Conservation (phyloP, 2,329 filamentous ascomycete genomes). For the Dactylellina drechsleri region DNA sequence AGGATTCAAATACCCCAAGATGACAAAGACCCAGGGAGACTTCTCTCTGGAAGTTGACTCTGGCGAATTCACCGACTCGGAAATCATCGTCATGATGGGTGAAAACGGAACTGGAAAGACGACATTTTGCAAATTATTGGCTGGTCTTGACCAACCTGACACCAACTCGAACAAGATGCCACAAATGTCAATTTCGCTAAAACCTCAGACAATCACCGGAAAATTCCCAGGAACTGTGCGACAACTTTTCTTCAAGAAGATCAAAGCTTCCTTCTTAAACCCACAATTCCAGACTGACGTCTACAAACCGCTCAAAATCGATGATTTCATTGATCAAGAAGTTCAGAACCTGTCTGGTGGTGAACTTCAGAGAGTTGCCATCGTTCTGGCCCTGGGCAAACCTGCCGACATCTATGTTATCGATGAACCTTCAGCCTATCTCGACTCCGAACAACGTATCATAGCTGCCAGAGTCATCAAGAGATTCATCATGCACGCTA, state of each 20-base stretch:
- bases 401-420: conserved; percentile 99
- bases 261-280: conserved; percentile 93
- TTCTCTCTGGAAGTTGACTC: conserved; percentile 85
- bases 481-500: conserved; percentile 99
- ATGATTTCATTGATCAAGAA: conserved; percentile 99
- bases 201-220: conserved; percentile 98
- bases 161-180: conserved; percentile 76
- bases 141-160: conserved; percentile 92
- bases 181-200: conserved; percentile 98
- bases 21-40: conserved; percentile 90
- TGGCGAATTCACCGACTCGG: conserved; percentile 94
- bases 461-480: conserved; percentile 97
- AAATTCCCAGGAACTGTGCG: conserved; percentile 98
- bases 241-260: conserved; percentile 99
- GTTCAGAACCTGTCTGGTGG: conserved; percentile 98
- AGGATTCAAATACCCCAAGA: conserved; percentile 85
- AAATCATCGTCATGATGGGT: conserved; percentile 99
- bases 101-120: conserved; percentile 99
- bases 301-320: conserved; percentile 98
- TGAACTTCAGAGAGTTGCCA: conserved; percentile 99
- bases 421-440: conserved; percentile 95
- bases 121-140: conserved; percentile 96
- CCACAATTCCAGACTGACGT: conserved; percentile 99
- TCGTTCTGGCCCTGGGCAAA: conserved; percentile 93
- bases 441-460: conserved; percentile 99